Base-by-base conservation (phyloP, 2,329 filamentous ascomycete genomes). In the Exophiala alcalophila region DNA sequence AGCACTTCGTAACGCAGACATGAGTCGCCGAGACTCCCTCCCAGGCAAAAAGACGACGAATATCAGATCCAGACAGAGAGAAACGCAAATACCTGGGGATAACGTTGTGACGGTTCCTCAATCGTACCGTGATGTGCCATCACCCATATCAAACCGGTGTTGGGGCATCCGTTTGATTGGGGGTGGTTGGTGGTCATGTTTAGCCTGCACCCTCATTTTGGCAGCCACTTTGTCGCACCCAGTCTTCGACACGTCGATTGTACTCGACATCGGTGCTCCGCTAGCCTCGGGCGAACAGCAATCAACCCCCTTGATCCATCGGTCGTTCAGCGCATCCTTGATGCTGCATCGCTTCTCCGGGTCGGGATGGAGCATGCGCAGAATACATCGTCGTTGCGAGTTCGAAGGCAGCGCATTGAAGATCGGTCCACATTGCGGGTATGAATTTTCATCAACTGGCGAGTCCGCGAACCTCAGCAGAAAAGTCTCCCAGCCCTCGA, bases 351-450 rank as follows among this genome's bases (percentile, higher is more conserved):
- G 83, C 60, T 80, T 80, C 5, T 68, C 64, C 0, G 89, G 86
- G 53, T 89, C 70, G 0, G 88, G 87, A 61, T 94, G 81, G 21
- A 94, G 73, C 88, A 95, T 94, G 60, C 78, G 81, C 36, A 92
- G 68, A 8, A 94, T 66, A 4, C 94, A 68, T 8, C 82, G 79
- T 46, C 83, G 81, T 43, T 90, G 72, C 3, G 80, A 77, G 1
- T 80, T 77, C 20, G 84, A 81, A 56, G 81, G 81, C 51, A 89
- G 69, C 26, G 66, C 71, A 11, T 70, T 66, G 61, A 92, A 86
- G 25, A 89, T 76, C 11, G 78, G 76, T 19, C 71, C 65, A 49
- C 82, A 77, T 49, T 75, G 74, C 11, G 86, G 86, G 55, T 85
- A 83, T 41, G 81, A 77, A 10, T 70, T 70, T 36, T 86, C 80